These are phyloP conservation scores for Ophryocystis elektroscirrha DNA, from an alignment of 169 alveolate genomes.

Conservation along the genomic window DNA sequence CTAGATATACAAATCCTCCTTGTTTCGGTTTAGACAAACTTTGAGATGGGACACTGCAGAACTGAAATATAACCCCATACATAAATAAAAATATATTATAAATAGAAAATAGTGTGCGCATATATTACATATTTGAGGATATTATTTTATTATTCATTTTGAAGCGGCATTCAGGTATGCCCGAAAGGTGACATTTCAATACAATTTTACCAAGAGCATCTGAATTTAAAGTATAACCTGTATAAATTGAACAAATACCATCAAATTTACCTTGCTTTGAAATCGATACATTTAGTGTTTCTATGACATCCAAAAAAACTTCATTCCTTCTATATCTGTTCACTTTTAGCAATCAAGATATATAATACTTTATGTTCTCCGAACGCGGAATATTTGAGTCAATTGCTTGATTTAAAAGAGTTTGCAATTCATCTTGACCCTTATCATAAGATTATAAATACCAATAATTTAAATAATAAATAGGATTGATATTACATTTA, in stretches of 20 bases:
- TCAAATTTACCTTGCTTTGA: conserved; percentile 1
- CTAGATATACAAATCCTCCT: too few relatives aligned
- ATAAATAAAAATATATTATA: too few relatives aligned
- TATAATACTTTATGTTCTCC: background rate
- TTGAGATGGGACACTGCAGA: too few relatives aligned
- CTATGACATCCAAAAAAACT: conserved; percentile 59
- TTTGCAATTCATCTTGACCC: background rate
- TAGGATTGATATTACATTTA: background rate
- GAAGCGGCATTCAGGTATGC: conserved; percentile 68
- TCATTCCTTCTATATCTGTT: conserved; percentile 44
- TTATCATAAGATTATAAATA: background rate
- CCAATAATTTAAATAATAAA: too few relatives aligned
- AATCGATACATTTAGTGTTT: conserved; percentile 50
- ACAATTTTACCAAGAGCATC: conserved; percentile 61
- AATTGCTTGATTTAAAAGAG: background rate
- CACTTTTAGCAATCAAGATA: background rate
- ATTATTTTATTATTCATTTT: conserved; percentile 46
- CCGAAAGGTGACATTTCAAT: conserved; percentile 44
- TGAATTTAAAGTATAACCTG: conserved; percentile 33
- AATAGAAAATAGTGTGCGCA: too few relatives aligned
- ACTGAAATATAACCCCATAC: too few relatives aligned
- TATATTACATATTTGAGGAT: too few relatives aligned
- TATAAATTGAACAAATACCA: too few relatives aligned
- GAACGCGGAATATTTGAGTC: background rate
- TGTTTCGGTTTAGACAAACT: too few relatives aligned